Conservation (phyloP, 2,329 filamentous ascomycete genomes). For the Leptographium procerum region DNA sequence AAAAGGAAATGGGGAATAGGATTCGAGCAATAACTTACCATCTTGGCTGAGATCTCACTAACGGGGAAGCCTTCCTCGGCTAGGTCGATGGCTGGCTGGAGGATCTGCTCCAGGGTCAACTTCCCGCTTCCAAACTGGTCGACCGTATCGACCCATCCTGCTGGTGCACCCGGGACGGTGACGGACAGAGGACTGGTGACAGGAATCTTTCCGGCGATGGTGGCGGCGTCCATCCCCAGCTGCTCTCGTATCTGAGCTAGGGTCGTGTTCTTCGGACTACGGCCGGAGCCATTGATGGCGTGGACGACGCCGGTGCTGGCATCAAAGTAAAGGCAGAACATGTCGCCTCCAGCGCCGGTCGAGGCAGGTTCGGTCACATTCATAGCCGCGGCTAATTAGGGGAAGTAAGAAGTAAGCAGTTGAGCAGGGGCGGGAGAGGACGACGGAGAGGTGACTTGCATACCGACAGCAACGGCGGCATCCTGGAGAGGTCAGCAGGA, state of each 20-base stretch:
- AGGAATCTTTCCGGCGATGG: slow-evolving; percentile 31
- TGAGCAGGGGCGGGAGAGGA: neutral
- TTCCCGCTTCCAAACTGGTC: slow-evolving; percentile 85
- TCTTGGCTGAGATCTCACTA: slow-evolving; percentile 36
- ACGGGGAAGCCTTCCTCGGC: slow-evolving; percentile 80
- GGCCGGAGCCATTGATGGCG: slow-evolving; percentile 88
- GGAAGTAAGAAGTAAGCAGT: neutral
- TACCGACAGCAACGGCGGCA: slow-evolving; percentile 77
- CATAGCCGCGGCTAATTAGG: slow-evolving; percentile 58
- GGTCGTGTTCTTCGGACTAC: slow-evolving; percentile 51
- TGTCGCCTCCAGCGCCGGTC: slow-evolving; percentile 92
- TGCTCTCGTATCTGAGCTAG: slow-evolving; percentile 60
- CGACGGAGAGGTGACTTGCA: neutral
- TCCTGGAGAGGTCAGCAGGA: slow-evolving; percentile 42
- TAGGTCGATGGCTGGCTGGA: slow-evolving; percentile 72
- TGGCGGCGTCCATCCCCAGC: slow-evolving; percentile 50
- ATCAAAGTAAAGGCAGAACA: slow-evolving; percentile 91
- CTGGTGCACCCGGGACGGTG: slow-evolving; percentile 81
- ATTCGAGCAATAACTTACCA: slow-evolving; percentile 17
- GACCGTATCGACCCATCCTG: slow-evolving; percentile 85
- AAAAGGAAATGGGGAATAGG: neutral
- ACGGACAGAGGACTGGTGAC: slow-evolving; percentile 67
- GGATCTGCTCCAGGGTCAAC: slow-evolving; percentile 61
- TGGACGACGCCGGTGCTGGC: slow-evolving; percentile 70
- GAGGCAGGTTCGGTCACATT: slow-evolving; percentile 90